Evolutionary conservation across 768 basidiomycete species (phyloP).

Genomic region (Lentinula lateritia): DNA sequence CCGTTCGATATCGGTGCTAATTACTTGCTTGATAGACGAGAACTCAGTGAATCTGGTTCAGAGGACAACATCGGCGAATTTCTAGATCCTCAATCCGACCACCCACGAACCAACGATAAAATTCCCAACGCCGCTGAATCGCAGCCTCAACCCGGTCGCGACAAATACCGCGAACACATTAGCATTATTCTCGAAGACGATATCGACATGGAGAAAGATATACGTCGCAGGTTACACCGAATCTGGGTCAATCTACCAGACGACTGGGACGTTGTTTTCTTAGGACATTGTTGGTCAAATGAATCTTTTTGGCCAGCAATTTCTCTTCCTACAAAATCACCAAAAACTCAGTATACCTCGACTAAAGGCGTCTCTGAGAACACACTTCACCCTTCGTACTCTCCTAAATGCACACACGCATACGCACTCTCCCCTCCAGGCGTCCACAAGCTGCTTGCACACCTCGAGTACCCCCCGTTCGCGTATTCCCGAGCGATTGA

Average conservation of each 20-base stretch:
- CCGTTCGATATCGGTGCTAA: neutral
- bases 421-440: conserved; percentile 58
- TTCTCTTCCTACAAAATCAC: conserved; percentile 17
- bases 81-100: neutral
- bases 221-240: conserved; percentile 1
- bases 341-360: neutral
- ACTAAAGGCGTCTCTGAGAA: conserved; percentile 8
- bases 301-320: conserved; percentile 43
- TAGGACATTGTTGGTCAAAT: conserved; percentile 80
- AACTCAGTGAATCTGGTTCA: too few species aligned
- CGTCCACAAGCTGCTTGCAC: conserved; percentile 53
- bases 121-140: neutral
- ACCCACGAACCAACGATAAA: neutral
- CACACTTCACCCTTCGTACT: conserved; percentile 49
- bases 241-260: conserved; percentile 51
- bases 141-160: neutral
- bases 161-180: neutral
- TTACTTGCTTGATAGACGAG: neutral
- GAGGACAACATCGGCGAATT: neutral
- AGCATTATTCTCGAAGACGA: conserved; percentile 6
- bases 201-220: conserved; percentile 6
- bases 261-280: conserved; percentile 70
- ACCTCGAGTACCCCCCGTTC: conserved; percentile 59
- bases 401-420: conserved; percentile 70
- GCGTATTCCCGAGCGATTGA: conserved; percentile 77